Percentiles rank a stretch among this genome's conserved stretches.
Conservation (phyloP, 1,284 basidiomycete species). For the Naganishia liquefaciens region DNA sequence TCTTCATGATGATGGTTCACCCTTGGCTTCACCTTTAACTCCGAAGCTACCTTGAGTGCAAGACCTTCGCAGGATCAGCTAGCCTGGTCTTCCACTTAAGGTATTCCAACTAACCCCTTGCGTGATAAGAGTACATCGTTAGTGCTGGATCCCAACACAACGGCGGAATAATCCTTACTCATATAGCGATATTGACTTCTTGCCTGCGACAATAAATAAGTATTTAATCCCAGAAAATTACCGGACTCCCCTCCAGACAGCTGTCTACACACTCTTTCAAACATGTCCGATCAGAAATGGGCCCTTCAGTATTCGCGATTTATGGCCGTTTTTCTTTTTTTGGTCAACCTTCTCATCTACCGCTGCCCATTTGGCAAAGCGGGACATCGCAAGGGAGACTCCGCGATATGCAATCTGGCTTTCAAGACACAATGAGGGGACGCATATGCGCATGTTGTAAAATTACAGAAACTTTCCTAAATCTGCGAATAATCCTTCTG, state of each 20-base stretch:
- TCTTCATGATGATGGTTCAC: too few species aligned
- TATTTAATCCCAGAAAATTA: neutral
- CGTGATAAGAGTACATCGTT: too few species aligned
- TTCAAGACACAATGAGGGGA: neutral
- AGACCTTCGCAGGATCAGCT: too few species aligned
- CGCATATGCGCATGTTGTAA: neutral
- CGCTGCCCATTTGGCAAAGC: neutral
- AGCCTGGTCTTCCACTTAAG: too few species aligned
- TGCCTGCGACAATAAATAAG: neutral
- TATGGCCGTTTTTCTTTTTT: neutral
- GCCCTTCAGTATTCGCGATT: neutral
- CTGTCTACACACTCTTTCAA: neutral
- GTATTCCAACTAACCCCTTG: too few species aligned
- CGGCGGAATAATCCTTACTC: too few species aligned
- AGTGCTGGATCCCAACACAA: too few species aligned
- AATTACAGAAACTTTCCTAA: neutral
- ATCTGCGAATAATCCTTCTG: neutral
- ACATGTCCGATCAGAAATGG: conserved; percentile 20
- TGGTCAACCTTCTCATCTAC: conserved; percentile 2
- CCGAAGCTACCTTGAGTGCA: too few species aligned
- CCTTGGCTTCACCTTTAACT: too few species aligned
- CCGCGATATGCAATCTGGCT: neutral
- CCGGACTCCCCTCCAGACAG: conserved; percentile 8
- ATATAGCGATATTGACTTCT: too few species aligned
- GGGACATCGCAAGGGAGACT: neutral